These are phyloP conservation scores for Colletotrichum tropicicola DNA, from an alignment of 2,329 filamentous ascomycete species.

Conservation along the genomic window DNA sequence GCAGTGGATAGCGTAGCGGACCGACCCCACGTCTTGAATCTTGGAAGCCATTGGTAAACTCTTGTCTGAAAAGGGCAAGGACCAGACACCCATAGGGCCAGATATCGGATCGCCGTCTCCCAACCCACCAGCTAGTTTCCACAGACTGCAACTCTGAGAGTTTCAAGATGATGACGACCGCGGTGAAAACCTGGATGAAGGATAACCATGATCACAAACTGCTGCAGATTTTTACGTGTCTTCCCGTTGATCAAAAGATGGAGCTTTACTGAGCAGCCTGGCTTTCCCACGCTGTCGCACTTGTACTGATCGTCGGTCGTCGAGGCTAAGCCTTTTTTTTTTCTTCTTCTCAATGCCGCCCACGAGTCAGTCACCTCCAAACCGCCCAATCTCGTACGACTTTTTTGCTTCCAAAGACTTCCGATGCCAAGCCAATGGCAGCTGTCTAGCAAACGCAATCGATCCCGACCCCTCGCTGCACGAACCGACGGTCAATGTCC, in stretches of 20 bases:
- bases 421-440: constrained; percentile 25
- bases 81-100: neutral
- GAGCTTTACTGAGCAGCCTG: neutral
- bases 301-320: neutral
- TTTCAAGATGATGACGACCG: constrained; percentile 16
- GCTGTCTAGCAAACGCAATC: constrained; percentile 14
- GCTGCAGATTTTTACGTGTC: neutral
- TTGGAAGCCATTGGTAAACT: constrained; percentile 7
- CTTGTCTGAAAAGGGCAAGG: constrained; percentile 6
- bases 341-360: neutral
- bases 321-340: neutral
- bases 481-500: constrained; percentile 18
- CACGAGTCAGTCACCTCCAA: constrained; percentile 19
- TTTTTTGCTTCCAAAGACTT: constrained; percentile 15
- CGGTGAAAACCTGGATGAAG: constrained; percentile 9
- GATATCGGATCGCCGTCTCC: neutral
- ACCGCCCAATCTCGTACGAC: constrained; percentile 23
- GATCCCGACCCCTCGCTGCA: constrained; percentile 8
- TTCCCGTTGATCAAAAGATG: neutral
- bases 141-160: constrained; percentile 12
- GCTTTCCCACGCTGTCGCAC: neutral
- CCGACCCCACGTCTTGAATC: constrained; percentile 7
- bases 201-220: neutral
- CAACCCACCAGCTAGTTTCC: constrained; percentile 6
- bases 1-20: constrained; percentile 2